These are phyloP conservation scores for Capsella bursapastoris DNA, from an alignment of 345 rosid genomes.

Conservation along the genomic window DNA sequence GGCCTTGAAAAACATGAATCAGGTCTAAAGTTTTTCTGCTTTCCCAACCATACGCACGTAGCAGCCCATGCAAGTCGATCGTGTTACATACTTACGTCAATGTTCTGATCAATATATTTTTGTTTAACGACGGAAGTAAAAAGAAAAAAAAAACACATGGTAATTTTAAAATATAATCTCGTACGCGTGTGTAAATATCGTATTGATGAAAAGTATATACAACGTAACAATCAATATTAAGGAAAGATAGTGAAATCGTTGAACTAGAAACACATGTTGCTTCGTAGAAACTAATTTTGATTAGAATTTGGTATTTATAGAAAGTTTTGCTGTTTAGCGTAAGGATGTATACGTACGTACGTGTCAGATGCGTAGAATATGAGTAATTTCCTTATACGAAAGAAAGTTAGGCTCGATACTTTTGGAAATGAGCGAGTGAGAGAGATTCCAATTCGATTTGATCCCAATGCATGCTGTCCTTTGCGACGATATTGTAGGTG, in stretches of 20 bases:
- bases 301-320: neutral
- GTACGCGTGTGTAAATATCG: neutral
- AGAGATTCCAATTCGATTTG: slow-evolving; percentile 15
- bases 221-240: neutral
- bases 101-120: neutral
- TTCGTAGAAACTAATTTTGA: neutral
- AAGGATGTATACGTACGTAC: neutral
- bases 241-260: neutral
- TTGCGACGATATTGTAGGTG: neutral
- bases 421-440: slow-evolving; percentile 14
- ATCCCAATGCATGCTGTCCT: neutral
- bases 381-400: neutral
- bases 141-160: neutral
- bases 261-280: neutral
- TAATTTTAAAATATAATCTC: neutral
- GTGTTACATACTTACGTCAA: no score
- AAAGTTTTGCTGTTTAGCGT: slow-evolving; percentile 8
- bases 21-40: neutral
- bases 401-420: neutral
- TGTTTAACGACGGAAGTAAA: neutral
- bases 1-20: neutral
- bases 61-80: no score
- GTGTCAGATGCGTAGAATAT: slow-evolving; percentile 1
- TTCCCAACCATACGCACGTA: neutral
- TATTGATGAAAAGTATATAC: neutral